Evolutionary conservation across 805 yeast genomes (phyloP), one percentile per base, ranked within the genome.

Genomic region (Debaryomyces maramus): DNA sequence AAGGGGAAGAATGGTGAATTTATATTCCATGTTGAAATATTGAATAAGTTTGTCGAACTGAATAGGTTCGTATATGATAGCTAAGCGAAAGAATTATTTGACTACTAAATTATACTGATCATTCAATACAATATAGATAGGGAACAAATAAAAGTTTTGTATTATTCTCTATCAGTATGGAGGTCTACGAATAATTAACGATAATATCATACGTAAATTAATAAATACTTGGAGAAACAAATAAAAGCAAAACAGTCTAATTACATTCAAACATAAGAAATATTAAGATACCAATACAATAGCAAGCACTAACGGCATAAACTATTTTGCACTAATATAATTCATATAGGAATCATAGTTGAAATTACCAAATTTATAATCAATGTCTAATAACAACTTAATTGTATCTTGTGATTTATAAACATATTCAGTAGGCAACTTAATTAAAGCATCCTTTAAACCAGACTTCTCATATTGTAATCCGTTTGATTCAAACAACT

Each of bases 391-490:
- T 50, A 81, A 78, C 44, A 78, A 71, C 56, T 78, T 79, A 21
- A 82, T 73, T 8, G 81, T 71, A 56, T 80, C 83, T 51, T 77
- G 78, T 29, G 81, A 72, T 59, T 78, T 80, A 60, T 77, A 79
- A 60, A 66, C 64, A 57, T 72, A 75, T 48, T 60, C 67, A 34
- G 67, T 66, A 35, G 71, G 75, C 44, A 68, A 53, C 38, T 60
- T 64, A 34, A 63, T 63, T 56, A 65, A 73, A n/a, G 71, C 67
- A 36, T 67, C 69, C 30, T 57, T 55, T 32, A 61, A 35, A 53
- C 34, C 56, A 59, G 16, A 61, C 57, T 36, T 55, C 40, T 42
- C 51, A 22, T 22, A 33, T 49, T 53, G 56, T 55, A 41, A 55
- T 43, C 47, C 68, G 47, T 45, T 56, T 13, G 68, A 61, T 38